Base-by-base conservation (phyloP, 345 rosid species). In the Microcos paniculata region DNA sequence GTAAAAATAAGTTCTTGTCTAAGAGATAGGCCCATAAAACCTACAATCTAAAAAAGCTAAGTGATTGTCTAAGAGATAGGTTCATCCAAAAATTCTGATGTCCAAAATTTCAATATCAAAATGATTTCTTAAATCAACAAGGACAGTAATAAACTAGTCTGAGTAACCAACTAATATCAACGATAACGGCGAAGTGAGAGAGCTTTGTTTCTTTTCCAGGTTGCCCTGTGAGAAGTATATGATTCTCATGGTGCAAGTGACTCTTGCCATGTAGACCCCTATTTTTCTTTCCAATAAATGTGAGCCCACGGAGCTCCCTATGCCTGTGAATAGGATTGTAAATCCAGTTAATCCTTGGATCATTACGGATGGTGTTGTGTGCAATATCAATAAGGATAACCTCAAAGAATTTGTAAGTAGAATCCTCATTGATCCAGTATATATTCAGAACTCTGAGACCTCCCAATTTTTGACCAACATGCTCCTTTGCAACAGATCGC, bases 401-500 rank as follows among this genome's bases (percentile, higher is more conserved):
- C 89, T 94, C 98, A 74, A 62, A 94, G 84, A 93, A 94, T 87
- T 96, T 96, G 86, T 92, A 96, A 0, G 99, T 96, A 0, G 99
- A 96, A 77, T 94, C 98, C 98, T 93, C 97, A 24, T 96, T 96
- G 81, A 93, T 81, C 99, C 99, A 93, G 91, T 96, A 96, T 0
- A 98, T 93, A 80, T 96, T 96, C 23, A 93, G 85, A 52, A 96
- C 98, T 82, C 95, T 83, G 19, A 95, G 96, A 62, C 94, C 98
- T 19, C 97, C 99, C 85, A 95, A 77, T 73, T 87, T 93, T 40
- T 98, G 79, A 8, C 99, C 98, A 61, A 97, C 99, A 35, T 98
- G 96, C 86, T 95, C 98, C 87, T 96, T 98, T 3, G 98, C 99
- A 78, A 96, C 98, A 59, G 97, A 96, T 15, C 99, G 83, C 93